phyloP scores from a whole-genome alignment of 2,329 filamentous ascomycete genomes.

The Neophaeococcomyces aloes region DNA sequence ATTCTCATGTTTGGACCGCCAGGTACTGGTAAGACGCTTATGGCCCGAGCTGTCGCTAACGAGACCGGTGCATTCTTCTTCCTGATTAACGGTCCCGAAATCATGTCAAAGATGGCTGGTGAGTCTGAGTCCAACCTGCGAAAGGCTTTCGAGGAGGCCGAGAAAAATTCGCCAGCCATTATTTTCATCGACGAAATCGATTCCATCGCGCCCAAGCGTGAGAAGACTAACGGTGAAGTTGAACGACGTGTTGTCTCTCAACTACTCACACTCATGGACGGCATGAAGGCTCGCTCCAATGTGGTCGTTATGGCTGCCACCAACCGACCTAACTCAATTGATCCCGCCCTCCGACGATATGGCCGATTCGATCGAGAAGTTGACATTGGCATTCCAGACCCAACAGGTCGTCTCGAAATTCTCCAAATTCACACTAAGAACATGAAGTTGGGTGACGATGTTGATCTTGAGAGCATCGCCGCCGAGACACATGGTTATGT shows the following conservation, averaged over 20 bases:
- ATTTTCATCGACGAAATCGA: conserved; percentile 99
- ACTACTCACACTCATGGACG: conserved; percentile 94
- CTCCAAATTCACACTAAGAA: conserved; percentile 99
- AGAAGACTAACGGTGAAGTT: conserved; percentile 98
- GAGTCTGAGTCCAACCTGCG: conserved; percentile 96
- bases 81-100: conserved; percentile 97
- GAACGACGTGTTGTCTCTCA: conserved; percentile 98
- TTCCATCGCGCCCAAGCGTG: conserved; percentile 97
- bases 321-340: conserved; percentile 97
- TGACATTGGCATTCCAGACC: conserved; percentile 95
- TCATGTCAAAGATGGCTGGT: conserved; percentile 99
- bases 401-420: conserved; percentile 96
- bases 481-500: conserved; percentile 98
- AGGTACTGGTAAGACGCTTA: conserved; percentile 98
- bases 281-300: conserved; percentile 98
- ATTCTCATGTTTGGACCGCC: conserved; percentile 94
- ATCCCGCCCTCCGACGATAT: conserved; percentile 92
- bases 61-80: conserved; percentile 99
- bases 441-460: conserved; percentile 97
- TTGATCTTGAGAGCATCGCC: conserved; percentile 92
- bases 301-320: conserved; percentile 98
- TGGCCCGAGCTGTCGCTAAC: conserved; percentile 97
- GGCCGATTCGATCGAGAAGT: conserved; percentile 98
- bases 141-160: conserved; percentile 98
- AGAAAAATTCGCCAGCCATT: conserved; percentile 98